These are phyloP conservation scores for Leishmania aethiopica DNA, from an alignment of 208 protist genomes.

Conservation along the genomic window DNA sequence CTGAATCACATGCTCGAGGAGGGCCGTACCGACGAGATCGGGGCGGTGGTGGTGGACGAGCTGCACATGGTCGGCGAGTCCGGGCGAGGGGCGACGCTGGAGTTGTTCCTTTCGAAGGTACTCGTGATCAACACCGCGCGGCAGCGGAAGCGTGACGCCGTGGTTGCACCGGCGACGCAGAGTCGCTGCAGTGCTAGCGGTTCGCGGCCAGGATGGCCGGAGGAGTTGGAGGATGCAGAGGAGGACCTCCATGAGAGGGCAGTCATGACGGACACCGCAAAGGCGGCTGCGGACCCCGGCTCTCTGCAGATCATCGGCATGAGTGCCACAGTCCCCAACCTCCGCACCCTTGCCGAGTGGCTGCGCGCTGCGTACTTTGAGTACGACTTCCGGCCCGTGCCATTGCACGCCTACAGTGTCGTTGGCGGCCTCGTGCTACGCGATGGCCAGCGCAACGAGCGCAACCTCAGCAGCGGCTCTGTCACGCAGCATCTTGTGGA, in stretches of 20 bases:
- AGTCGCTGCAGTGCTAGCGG: not conserved
- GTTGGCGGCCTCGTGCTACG: constrained; percentile 61
- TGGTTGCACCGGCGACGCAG: not conserved
- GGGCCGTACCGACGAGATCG: constrained; percentile 59
- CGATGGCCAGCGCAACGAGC: constrained; percentile 43
- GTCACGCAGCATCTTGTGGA: constrained; percentile 51
- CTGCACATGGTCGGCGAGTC: constrained; percentile 95
- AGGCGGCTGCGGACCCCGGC: constrained; percentile 9
- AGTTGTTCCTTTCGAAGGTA: constrained; percentile 89
- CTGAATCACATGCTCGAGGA: constrained; percentile 87
- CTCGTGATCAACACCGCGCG: constrained; percentile 37
- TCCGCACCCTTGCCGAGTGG: constrained; percentile 76
- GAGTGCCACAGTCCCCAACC: constrained; percentile 94
- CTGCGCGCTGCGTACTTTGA: constrained; percentile 78
- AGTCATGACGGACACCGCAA: not conserved
- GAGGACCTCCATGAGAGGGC: not conserved
- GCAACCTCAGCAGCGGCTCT: constrained; percentile 39
- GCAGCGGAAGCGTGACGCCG: constrained; percentile 6
- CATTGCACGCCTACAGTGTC: constrained; percentile 72
- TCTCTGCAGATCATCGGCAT: constrained; percentile 91
- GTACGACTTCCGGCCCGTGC: constrained; percentile 78
- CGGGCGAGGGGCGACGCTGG: constrained; percentile 79
- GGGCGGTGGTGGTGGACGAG: constrained; percentile 93
- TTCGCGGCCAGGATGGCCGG: not conserved
- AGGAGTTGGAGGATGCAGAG: not conserved